These are phyloP conservation scores for Ogataea degrootiae DNA, from an alignment of 805 yeast species.

Conservation along the genomic window DNA sequence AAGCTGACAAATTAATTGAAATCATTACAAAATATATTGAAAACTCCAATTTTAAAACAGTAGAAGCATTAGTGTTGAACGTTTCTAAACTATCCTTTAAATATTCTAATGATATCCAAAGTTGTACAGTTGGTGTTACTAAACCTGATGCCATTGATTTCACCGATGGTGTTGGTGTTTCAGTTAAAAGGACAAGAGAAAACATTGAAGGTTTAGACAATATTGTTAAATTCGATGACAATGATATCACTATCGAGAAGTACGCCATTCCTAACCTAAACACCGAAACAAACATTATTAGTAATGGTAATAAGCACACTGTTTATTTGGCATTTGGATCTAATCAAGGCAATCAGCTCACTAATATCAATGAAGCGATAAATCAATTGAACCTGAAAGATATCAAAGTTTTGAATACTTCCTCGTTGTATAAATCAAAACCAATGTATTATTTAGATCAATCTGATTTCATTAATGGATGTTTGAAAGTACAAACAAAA, in stretches of 20 bases:
- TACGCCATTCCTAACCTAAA: conserved; percentile 28
- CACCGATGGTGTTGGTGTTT: conserved; percentile 89
- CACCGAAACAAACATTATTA: conserved; percentile 12
- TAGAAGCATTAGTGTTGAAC: conserved; percentile 81
- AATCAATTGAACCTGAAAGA: conserved; percentile 35
- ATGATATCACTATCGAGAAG: conserved; percentile 12
- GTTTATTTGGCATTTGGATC: conserved; percentile 88
- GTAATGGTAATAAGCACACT: conserved; percentile 32
- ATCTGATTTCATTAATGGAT: conserved; percentile 80
- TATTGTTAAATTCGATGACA: conserved; percentile 19
- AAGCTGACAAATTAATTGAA: conserved; percentile 41
- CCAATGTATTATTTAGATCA: conserved; percentile 91
- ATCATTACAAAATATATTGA: conserved; percentile 61
- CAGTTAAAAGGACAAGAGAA: conserved; percentile 45
- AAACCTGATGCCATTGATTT: conserved; percentile 87
- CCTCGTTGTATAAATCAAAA: conserved; percentile 79
- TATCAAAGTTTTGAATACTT: conserved; percentile 52
- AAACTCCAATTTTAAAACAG: conserved; percentile 78
- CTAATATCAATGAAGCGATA: conserved; percentile 56
- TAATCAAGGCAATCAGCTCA: conserved; percentile 68
- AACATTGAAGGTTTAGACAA: conserved; percentile 30
- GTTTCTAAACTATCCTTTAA: conserved; percentile 41
- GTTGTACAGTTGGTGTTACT: conserved; percentile 55
- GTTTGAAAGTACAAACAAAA: conserved; percentile 56
- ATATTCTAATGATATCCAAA: conserved; percentile 4